Evolutionary conservation across 2,329 filamentous ascomycete species (phyloP).

Genomic region (Aureobasidium sp.): DNA sequence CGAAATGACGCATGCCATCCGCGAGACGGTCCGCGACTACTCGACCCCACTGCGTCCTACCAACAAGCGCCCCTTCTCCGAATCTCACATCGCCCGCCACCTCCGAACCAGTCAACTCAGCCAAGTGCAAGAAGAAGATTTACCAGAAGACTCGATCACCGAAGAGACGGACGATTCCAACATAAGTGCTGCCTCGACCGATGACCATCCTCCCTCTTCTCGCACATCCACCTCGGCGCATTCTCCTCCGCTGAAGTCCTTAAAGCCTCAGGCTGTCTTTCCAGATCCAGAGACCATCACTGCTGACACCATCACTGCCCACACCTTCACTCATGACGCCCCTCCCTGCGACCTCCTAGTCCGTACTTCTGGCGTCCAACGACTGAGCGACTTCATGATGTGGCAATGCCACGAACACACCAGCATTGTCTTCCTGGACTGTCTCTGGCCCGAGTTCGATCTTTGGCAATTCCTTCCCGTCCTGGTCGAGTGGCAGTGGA

Average conservation of each 20-base stretch:
- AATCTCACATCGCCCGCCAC: conserved; percentile 78
- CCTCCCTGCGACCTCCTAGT: conserved; percentile 88
- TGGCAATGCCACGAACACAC: conserved; percentile 96
- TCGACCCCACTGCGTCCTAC: conserved; percentile 53
- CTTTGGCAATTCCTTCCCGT: conserved; percentile 90
- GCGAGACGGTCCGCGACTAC: conserved; percentile 80
- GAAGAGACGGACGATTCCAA: conserved; percentile 19
- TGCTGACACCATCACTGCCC: conserved; percentile 68
- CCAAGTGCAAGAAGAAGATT: conserved; percentile 31
- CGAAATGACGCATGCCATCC: conserved; percentile 87
- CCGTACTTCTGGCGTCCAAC: conserved; percentile 84
- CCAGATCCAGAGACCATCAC: conserved; percentile 87
- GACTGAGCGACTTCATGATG: conserved; percentile 95
- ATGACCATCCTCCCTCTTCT: conserved; percentile 31
- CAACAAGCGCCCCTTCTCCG: conserved; percentile 67
- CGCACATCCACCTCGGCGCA: conserved; percentile 31
- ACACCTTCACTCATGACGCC: conserved; percentile 80
- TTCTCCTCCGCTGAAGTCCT: conserved; percentile 34
- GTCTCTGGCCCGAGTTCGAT: conserved; percentile 93
- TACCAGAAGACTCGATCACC: background rate
- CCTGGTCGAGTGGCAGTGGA: conserved; percentile 78
- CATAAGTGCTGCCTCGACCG: conserved; percentile 17
- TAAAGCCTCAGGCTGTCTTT: conserved; percentile 35
- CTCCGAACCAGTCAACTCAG: conserved; percentile 53
- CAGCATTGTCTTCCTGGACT: conserved; percentile 84